A percentile compares a stretch with the other conserved stretches of the same genome.
Evolutionary conservation across 2,329 filamentous ascomycete species (phyloP).

Genomic region (Alternaria triticimaculans): DNA sequence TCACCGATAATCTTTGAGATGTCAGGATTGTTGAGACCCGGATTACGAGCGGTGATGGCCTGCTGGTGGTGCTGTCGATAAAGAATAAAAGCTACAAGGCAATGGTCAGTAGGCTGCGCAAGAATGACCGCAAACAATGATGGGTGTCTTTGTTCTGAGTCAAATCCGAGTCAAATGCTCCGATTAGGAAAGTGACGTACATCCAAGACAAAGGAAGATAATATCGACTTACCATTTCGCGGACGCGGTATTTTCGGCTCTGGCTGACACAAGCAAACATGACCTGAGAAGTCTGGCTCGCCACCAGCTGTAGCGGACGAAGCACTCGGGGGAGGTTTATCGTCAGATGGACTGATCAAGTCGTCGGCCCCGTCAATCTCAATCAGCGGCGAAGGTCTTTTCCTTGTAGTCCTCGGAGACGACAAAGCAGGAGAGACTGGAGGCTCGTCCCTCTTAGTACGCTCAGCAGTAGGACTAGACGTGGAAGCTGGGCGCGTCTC

Average conservation of each 20-base stretch:
- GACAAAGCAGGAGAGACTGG: conserved; percentile 18
- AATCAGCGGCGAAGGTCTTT: conserved; percentile 32
- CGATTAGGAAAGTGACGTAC: conserved; percentile 7
- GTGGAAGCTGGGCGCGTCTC: conserved; percentile 32
- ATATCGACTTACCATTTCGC: conserved; percentile 67
- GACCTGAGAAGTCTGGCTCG: conserved; percentile 46
- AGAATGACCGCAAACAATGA: conserved; percentile 38
- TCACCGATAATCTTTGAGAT: conserved; percentile 97
- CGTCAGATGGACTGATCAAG: conserved; percentile 21
- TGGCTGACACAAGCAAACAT: conserved; percentile 73
- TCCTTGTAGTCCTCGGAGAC: conserved; percentile 32
- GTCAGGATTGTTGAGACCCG: conserved; percentile 91
- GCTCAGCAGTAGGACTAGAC: conserved; percentile 19
- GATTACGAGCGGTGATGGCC: conserved; percentile 78
- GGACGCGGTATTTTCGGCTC: conserved; percentile 75
- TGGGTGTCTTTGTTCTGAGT: conserved; percentile 33
- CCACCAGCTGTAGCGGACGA: conserved; percentile 30
- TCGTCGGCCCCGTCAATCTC: conserved; percentile 26
- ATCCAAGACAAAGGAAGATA: conserved; percentile 28
- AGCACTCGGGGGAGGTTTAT: conserved; percentile 30
- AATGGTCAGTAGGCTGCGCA: conserved; percentile 29
- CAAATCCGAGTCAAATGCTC: conserved; percentile 12
- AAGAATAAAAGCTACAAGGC: conserved; percentile 84
- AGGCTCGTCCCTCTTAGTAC: conserved; percentile 26
- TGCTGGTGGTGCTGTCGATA: conserved; percentile 94